These are phyloP conservation scores for Nicotiana undulata DNA, from an alignment of 257 asterid genomes.

Conservation along the genomic window DNA sequence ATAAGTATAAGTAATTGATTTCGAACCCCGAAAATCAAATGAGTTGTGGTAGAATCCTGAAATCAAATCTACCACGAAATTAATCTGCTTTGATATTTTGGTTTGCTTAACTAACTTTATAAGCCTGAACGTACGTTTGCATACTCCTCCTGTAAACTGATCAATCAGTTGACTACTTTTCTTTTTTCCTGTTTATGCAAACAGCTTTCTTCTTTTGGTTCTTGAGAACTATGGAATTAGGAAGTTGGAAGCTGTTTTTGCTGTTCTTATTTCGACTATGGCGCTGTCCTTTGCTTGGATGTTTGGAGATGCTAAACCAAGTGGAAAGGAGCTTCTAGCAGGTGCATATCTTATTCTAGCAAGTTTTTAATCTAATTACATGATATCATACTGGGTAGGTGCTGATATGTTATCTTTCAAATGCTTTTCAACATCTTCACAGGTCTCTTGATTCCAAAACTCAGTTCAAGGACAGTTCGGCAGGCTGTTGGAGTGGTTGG, in stretches of 20 bases:
- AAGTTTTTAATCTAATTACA: not conserved
- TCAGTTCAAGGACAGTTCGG: conserved; percentile 84
- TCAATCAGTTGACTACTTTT: conserved; percentile 17
- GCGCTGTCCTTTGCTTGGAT: conserved; percentile 96
- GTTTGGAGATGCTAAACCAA: conserved; percentile 92
- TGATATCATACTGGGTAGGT: not conserved
- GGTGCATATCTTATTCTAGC: conserved; percentile 33
- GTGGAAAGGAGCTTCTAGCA: conserved; percentile 57
- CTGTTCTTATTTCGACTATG: conserved; percentile 86
- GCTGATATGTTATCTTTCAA: not conserved
- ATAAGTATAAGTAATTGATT: no score
- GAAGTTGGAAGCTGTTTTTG: conserved; percentile 96
- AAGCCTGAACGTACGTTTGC: not conserved
- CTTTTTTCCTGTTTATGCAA: conserved; percentile 10
- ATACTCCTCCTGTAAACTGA: not conserved
- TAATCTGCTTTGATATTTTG: not conserved
- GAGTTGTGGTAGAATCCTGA: no score
- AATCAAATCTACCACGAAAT: no score
- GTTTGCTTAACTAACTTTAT: not conserved
- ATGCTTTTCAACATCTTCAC: conserved; percentile 2
- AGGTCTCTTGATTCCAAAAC: conserved; percentile 85
- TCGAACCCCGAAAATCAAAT: no score
- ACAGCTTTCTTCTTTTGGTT: conserved; percentile 88
- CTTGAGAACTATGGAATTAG: conserved; percentile 99
- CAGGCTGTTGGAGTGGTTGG: conserved; percentile 99